Evolutionary conservation across 2,329 filamentous ascomycete genomes (phyloP), one percentile per base, ranked within the genome.

Genomic region (Fusarium virguliforme): DNA sequence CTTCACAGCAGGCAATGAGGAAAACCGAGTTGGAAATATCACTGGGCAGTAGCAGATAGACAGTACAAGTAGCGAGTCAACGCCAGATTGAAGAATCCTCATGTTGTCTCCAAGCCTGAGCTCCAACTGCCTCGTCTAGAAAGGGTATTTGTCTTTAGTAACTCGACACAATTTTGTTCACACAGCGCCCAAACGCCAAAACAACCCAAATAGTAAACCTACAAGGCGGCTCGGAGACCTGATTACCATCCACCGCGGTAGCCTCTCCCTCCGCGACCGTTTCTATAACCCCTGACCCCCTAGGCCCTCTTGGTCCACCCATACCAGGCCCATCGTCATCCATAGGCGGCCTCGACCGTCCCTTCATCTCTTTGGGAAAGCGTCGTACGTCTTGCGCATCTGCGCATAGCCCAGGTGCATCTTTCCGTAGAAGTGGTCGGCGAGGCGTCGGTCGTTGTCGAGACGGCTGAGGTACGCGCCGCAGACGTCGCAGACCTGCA

Each of bases 391-490:
- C 86, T 96, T 97, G 75, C 96, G 90, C 96, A 99, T 99, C 83
- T 97, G 94, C 15, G 96, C 96, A 80, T 98, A 99, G 0, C 96
- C 96, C 63, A 99, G 84, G 79, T 99, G 96, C 96, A 99, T 99
- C 86, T 99, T 99, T 24, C 96, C 96, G 81, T 98, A 98, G 80
- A 99, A 99, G 81, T 99, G 96, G 79, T 99, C 96, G 22, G 96
- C 96, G 78, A 99, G 81, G 32, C 96, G 88, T 37, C 96, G 89
- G 80, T 99, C 96, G 79, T 99, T 99, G 79, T 99, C 96, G 34
- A 99, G 87, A 24, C 96, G 86, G 69, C 91, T 94, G 38, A 99
- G 87, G 80, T 98, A 99, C 6, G 96, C 96, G 69, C 96, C 96
- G 81, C 96, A 99, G 1, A 98, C 96, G 82, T 99, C 96, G 86